A percentile compares a stretch with the other conserved stretches of the same genome.
phyloP scores from a whole-genome alignment of 2,329 filamentous ascomycete species.

The Pseudocercospora ulei region DNA sequence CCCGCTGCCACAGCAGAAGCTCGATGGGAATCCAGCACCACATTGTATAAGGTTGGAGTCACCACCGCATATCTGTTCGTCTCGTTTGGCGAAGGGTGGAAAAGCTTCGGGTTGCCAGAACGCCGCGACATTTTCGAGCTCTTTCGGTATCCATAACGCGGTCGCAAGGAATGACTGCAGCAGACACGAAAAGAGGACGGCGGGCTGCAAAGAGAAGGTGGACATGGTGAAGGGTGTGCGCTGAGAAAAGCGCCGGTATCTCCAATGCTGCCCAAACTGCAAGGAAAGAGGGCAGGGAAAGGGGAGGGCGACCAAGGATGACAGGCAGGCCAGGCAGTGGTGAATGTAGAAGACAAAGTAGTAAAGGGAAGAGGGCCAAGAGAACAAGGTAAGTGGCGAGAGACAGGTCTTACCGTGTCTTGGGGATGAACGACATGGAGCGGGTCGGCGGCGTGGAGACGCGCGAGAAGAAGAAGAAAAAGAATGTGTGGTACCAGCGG shows the following conservation, averaged over 20 bases:
- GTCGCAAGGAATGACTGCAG: slow-evolving; percentile 20
- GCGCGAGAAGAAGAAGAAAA: slow-evolving; percentile 13
- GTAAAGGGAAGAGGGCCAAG: slow-evolving; percentile 13
- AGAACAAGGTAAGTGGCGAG: slow-evolving; percentile 10
- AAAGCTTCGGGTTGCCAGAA: slow-evolving; percentile 20
- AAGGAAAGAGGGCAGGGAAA: slow-evolving; percentile 16
- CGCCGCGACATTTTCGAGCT: slow-evolving; percentile 12
- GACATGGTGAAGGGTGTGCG: slow-evolving; percentile 17
- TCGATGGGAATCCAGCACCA: slow-evolving; percentile 47
- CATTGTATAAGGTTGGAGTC: slow-evolving; percentile 45
- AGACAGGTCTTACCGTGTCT: slow-evolving; percentile 20
- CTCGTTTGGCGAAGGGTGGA: slow-evolving; percentile 22
- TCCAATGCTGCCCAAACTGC: slow-evolving; percentile 9
- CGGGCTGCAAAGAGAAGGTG: slow-evolving; percentile 26
- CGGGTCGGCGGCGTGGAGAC: slow-evolving; percentile 17
- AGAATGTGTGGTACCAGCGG: slow-evolving; percentile 23
- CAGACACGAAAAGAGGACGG: slow-evolving; percentile 23
- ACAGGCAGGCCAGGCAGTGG: slow-evolving; percentile 13
- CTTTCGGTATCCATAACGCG: slow-evolving; percentile 26
- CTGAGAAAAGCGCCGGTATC: slow-evolving; percentile 16
- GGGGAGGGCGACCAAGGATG: slow-evolving; percentile 15
- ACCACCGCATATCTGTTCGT: slow-evolving; percentile 43
- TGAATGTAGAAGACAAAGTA: slow-evolving; percentile 7
- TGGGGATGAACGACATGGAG: slow-evolving; percentile 14
- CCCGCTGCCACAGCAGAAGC: slow-evolving; percentile 56